phyloP scores from a whole-genome alignment of 768 basidiomycete genomes.

The Leccinum subtestaceum region DNA sequence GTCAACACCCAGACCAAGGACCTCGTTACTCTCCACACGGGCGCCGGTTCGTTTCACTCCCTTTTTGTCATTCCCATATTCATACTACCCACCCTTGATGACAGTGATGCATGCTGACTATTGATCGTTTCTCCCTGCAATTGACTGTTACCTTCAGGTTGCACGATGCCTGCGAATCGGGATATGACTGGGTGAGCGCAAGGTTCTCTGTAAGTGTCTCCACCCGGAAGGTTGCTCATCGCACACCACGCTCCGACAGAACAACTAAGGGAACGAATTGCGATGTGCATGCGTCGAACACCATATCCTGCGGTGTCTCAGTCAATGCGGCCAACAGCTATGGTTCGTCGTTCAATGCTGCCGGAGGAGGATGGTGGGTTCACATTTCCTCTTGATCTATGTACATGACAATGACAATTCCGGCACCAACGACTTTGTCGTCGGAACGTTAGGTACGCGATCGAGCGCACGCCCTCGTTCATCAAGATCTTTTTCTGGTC shows the following conservation, averaged over 20 bases:
- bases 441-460: slow-evolving; percentile 33
- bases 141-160: slow-evolving; percentile 16
- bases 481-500: slow-evolving; percentile 43
- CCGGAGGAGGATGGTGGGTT: slow-evolving; percentile 36
- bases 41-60: slow-evolving; percentile 15
- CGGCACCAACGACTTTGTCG: background rate
- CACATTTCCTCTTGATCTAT: background rate
- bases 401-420: background rate
- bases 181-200: slow-evolving; percentile 30
- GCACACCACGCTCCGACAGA: slow-evolving; percentile 10
- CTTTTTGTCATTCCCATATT: background rate
- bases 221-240: background rate
- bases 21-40: slow-evolving; percentile 29
- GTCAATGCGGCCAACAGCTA: slow-evolving; percentile 27
- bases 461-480: slow-evolving; percentile 31
- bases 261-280: slow-evolving; percentile 29
- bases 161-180: slow-evolving; percentile 33
- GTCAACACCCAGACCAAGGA: slow-evolving; percentile 31
- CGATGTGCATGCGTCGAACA: slow-evolving; percentile 24
- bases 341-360: slow-evolving; percentile 35
- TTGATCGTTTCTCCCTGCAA: background rate
- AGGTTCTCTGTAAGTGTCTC: background rate
- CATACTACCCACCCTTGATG: background rate
- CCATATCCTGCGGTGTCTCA: slow-evolving; percentile 33
- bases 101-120: background rate